A percentile compares a stretch with the other conserved stretches of the same genome.
phyloP scores from a whole-genome alignment of 192 early-diverging fungal genomes.

The Entrophospora sp. region DNA sequence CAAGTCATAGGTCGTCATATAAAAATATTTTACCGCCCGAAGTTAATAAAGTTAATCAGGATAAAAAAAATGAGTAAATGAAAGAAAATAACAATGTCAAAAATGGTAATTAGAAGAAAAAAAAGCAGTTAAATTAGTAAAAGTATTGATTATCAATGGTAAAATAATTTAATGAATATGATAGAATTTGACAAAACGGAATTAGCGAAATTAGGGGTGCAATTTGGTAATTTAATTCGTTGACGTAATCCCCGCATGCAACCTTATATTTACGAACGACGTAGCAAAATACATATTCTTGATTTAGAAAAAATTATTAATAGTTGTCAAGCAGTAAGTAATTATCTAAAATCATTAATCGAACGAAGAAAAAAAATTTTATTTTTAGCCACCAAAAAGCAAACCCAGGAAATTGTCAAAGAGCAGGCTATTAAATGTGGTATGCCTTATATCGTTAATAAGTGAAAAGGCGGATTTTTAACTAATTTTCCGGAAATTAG shows the following conservation, averaged over 20 bases:
- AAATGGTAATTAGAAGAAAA: too few relatives aligned
- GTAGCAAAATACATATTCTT: neutral
- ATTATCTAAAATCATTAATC: neutral
- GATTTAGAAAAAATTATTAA: neutral
- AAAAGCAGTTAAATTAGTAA: too few relatives aligned
- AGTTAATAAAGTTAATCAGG: too few relatives aligned
- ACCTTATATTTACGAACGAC: neutral
- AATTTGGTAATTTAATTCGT: neutral
- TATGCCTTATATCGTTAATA: neutral
- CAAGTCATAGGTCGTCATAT: slow-evolving; percentile 12
- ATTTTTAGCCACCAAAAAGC: neutral
- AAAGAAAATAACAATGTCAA: too few relatives aligned
- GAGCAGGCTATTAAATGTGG: neutral
- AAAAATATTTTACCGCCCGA: slow-evolving; percentile 15
- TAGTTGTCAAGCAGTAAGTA: neutral
- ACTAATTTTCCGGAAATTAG: neutral
- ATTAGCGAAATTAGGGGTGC: neutral
- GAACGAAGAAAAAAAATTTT: neutral
- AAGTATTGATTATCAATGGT: too few relatives aligned
- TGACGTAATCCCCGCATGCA: neutral
- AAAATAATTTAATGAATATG: too few relatives aligned
- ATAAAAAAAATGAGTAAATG: too few relatives aligned
- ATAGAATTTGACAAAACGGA: neutral
- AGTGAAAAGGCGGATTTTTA: slow-evolving; percentile 8
- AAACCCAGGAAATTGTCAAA: neutral